These are phyloP conservation scores for Aspergillus sp. DNA, from an alignment of 2,329 filamentous ascomycete genomes.

Conservation along the genomic window DNA sequence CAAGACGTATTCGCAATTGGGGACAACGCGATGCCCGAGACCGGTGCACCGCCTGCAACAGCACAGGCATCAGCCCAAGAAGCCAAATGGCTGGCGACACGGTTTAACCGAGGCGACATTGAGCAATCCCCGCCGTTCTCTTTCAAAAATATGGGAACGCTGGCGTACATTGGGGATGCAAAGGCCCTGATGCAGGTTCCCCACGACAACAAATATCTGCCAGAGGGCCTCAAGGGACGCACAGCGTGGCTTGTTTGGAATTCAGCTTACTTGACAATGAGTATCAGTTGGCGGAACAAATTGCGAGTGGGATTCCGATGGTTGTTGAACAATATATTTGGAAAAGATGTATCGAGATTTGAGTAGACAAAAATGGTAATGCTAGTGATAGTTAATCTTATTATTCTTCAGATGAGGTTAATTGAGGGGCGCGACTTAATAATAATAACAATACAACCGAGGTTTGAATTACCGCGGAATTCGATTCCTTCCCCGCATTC, in stretches of 20 bases:
- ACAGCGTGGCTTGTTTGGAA: conserved; percentile 42
- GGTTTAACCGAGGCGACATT: conserved; percentile 48
- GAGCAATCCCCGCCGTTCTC: conserved; percentile 39
- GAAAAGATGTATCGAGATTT: conserved; percentile 41
- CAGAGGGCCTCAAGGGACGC: conserved; percentile 34
- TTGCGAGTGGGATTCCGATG: conserved; percentile 37
- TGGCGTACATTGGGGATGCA: conserved; percentile 57
- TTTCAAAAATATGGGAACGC: conserved; percentile 53
- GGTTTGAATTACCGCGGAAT: not conserved
- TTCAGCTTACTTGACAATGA: conserved; percentile 42
- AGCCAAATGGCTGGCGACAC: conserved; percentile 53
- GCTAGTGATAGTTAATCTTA: not conserved
- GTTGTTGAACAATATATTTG: conserved; percentile 39
- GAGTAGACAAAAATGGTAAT: conserved; percentile 10
- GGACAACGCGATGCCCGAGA: conserved; percentile 53
- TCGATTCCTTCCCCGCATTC: not conserved
- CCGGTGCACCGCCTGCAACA: conserved; percentile 50
- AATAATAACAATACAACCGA: not conserved
- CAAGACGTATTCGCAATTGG: conserved; percentile 53
- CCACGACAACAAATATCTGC: conserved; percentile 25
- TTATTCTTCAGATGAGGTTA: not conserved
- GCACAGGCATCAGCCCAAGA: conserved; percentile 58
- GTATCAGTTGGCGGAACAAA: conserved; percentile 43
- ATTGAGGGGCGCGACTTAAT: not conserved
- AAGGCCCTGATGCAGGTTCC: conserved; percentile 53